A percentile compares a stretch with the other conserved stretches of the same genome.
Evolutionary conservation across 345 rosid species (phyloP).

Genomic region (Hibiscus syriacus): DNA sequence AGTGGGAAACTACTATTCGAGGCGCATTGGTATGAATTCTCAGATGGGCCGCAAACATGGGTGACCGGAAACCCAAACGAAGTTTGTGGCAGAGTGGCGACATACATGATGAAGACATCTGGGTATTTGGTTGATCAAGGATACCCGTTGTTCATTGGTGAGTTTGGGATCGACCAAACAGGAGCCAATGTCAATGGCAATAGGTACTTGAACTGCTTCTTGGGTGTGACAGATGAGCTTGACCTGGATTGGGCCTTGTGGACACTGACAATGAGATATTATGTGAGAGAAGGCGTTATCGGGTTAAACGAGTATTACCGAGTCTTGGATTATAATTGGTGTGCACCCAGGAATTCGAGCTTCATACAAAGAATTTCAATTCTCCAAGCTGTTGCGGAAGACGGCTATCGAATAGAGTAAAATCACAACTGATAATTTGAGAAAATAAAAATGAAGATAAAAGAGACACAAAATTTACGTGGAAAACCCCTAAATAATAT

Average conservation of each 20-base stretch:
- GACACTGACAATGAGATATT: slow-evolving; percentile 79
- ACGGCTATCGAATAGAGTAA: too few species aligned
- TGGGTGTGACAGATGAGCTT: slow-evolving; percentile 60
- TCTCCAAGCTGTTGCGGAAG: slow-evolving; percentile 51
- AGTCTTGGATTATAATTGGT: slow-evolving; percentile 54
- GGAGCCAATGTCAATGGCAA: slow-evolving; percentile 57
- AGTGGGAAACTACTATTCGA: slow-evolving; percentile 66
- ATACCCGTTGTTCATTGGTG: slow-evolving; percentile 42
- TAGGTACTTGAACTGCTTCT: slow-evolving; percentile 64
- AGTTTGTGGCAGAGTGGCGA: slow-evolving; percentile 55
- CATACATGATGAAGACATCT: slow-evolving; percentile 44
- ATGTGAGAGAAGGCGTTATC: slow-evolving; percentile 57
- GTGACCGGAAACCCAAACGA: slow-evolving; percentile 56
- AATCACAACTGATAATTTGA: too few species aligned
- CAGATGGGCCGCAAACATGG: slow-evolving; percentile 78
- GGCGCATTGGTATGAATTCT: slow-evolving; percentile 74
- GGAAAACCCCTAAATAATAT: too few species aligned
- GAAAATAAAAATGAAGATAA: too few species aligned
- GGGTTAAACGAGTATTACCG: slow-evolving; percentile 72
- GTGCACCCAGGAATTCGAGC: slow-evolving; percentile 53
- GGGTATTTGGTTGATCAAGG: slow-evolving; percentile 53
- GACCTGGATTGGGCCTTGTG: slow-evolving; percentile 86
- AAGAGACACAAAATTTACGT: too few species aligned
- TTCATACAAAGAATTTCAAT: slow-evolving; percentile 40
- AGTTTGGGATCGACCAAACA: slow-evolving; percentile 57